Evolutionary conservation across 192 early-diverging fungal species (phyloP).

Genomic region (Backusella westeae): DNA sequence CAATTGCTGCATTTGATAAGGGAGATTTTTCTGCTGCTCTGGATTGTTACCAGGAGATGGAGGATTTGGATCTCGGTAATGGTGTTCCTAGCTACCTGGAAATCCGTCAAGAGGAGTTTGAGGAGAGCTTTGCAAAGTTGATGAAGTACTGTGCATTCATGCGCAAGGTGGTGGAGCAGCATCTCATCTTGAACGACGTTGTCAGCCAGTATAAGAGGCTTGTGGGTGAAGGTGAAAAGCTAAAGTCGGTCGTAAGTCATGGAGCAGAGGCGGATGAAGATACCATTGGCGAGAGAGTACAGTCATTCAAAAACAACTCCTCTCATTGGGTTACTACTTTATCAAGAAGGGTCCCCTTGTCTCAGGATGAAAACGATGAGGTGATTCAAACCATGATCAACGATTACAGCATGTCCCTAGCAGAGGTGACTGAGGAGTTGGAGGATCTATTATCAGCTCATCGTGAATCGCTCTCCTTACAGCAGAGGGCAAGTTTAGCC

Average conservation of each 20-base stretch:
- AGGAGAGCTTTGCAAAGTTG: slow-evolving; percentile 30
- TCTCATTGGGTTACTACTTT: slow-evolving; percentile 12
- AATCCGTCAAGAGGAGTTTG: slow-evolving; percentile 33
- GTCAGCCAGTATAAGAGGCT: slow-evolving; percentile 21
- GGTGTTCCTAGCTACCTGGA: slow-evolving; percentile 35
- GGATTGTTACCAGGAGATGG: slow-evolving; percentile 40
- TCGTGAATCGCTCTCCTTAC: slow-evolving; percentile 29
- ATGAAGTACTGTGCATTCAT: slow-evolving; percentile 31
- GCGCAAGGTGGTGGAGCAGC: slow-evolving; percentile 38
- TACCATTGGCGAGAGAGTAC: slow-evolving; percentile 13
- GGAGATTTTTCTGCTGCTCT: slow-evolving; percentile 22
- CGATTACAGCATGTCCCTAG: slow-evolving; percentile 19
- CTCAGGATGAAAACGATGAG: slow-evolving; percentile 1
- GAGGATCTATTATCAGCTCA: slow-evolving; percentile 24
- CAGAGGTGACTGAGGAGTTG: slow-evolving; percentile 22
- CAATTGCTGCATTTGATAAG: slow-evolving; percentile 33
- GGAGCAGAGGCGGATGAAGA: not conserved
- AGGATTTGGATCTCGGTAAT: slow-evolving; percentile 16
- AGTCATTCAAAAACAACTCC: slow-evolving; percentile 10
- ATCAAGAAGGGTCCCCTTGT: slow-evolving; percentile 11
- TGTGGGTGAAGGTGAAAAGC: slow-evolving; percentile 21
- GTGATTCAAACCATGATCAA: slow-evolving; percentile 18
- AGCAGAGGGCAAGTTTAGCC: slow-evolving; percentile 23
- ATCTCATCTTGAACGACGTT: slow-evolving; percentile 35
- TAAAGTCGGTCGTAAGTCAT: not conserved